These are phyloP conservation scores for Camillea tinctor DNA, from an alignment of 2,329 filamentous ascomycete species.

Conservation along the genomic window DNA sequence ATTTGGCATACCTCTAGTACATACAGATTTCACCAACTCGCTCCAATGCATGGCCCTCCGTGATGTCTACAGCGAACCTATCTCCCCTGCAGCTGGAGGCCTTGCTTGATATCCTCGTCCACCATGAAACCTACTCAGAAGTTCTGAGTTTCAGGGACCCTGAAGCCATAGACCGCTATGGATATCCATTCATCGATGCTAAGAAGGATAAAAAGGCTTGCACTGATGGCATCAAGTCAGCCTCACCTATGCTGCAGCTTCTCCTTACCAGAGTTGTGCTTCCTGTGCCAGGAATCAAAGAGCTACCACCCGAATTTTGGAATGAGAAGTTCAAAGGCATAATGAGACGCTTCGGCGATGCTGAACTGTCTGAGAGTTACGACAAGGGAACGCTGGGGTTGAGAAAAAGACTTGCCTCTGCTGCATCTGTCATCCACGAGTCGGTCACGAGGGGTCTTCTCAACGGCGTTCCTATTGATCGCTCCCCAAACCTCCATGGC, in stretches of 20 bases:
- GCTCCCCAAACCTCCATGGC: conserved; percentile 23
- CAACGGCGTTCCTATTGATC: conserved; percentile 51
- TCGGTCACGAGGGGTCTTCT: conserved; percentile 65
- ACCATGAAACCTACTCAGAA: conserved; percentile 62
- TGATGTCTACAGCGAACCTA: conserved; percentile 17
- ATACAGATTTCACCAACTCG: not conserved
- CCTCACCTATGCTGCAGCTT: conserved; percentile 65
- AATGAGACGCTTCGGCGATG: conserved; percentile 61
- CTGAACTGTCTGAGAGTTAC: conserved; percentile 76
- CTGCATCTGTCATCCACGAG: conserved; percentile 67
- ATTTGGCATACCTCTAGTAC: not conserved
- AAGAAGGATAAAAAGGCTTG: conserved; percentile 22
- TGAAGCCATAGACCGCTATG: conserved; percentile 63
- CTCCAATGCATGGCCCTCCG: not conserved
- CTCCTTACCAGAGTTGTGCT: conserved; percentile 66
- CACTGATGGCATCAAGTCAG: conserved; percentile 37
- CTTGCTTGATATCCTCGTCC: conserved; percentile 59
- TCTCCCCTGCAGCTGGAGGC: conserved; percentile 46
- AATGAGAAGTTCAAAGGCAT: conserved; percentile 58
- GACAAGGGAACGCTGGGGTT: conserved; percentile 75
- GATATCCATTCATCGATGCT: conserved; percentile 60
- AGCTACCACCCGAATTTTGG: conserved; percentile 66
- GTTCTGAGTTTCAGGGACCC: conserved; percentile 70
- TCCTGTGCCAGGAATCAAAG: conserved; percentile 63
- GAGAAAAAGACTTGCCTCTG: conserved; percentile 72